A percentile compares a stretch with the other conserved stretches of the same genome.
These are phyloP conservation scores for Amyloporia xantha DNA, from an alignment of 768 basidiomycete genomes.

Conservation along the genomic window DNA sequence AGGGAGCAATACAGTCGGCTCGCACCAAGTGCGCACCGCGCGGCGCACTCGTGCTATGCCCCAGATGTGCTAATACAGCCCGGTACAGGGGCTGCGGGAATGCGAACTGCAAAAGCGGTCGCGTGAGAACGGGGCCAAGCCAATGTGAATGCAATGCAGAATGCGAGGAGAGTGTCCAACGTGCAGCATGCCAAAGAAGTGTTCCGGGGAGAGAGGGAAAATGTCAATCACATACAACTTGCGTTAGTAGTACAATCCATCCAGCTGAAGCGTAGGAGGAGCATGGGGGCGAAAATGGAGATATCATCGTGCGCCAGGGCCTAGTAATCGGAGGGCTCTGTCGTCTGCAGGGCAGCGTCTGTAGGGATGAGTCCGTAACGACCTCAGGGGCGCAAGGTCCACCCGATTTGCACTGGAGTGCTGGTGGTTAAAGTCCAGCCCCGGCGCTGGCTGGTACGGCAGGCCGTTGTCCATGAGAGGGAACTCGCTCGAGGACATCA, in stretches of 20 bases:
- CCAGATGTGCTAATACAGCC: no score
- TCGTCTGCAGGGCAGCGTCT: slow-evolving; percentile 59
- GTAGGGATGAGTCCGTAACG: slow-evolving; percentile 50
- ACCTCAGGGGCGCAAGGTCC: slow-evolving; percentile 52
- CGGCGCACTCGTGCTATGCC: background rate
- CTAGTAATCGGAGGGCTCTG: slow-evolving; percentile 45
- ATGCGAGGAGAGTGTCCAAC: background rate
- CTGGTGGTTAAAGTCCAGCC: background rate
- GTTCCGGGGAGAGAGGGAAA: background rate
- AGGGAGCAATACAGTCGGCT: background rate
- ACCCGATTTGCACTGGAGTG: slow-evolving; percentile 18
- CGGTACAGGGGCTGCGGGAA: no score
- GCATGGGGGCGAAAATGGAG: background rate
- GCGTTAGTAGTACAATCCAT: background rate
- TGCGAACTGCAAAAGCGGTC: no score
- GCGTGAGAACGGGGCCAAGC: background rate
- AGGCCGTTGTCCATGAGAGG: slow-evolving; percentile 15
- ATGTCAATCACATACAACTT: background rate
- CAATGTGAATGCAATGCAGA: background rate
- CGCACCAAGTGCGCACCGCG: background rate
- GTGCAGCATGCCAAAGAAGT: background rate
- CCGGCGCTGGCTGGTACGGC: slow-evolving; percentile 17
- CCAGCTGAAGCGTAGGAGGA: background rate
- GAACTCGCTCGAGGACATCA: slow-evolving; percentile 7
- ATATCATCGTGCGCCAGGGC: slow-evolving; percentile 15